phyloP scores from a whole-genome alignment of 2,329 filamentous ascomycete species.

The Botrytis fragariae region DNA sequence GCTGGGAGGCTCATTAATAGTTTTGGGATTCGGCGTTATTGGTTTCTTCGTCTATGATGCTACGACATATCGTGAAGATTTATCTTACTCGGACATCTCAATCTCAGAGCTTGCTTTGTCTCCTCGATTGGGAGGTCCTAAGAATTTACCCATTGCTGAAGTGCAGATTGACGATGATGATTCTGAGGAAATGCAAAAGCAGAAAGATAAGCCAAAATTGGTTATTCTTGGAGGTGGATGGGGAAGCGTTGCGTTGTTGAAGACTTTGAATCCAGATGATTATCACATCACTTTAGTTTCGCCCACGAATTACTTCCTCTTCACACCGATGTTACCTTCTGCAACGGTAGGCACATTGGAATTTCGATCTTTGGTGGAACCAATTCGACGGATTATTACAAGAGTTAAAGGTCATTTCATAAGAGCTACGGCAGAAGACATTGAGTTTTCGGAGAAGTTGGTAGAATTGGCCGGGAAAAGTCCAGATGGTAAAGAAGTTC shows the following conservation, averaged over 20 bases:
- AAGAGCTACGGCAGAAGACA: conserved; percentile 79
- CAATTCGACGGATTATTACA: conserved; percentile 79
- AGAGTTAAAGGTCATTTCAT: conserved; percentile 84
- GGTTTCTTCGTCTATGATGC: conserved; percentile 94
- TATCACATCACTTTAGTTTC: conserved; percentile 96
- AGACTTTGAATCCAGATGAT: conserved; percentile 83
- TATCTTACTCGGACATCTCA: conserved; percentile 66
- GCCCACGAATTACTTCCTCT: conserved; percentile 94
- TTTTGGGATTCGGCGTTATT: conserved; percentile 66
- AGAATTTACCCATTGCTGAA: conserved; percentile 91
- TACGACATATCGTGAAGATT: conserved; percentile 77
- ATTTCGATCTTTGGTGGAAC: conserved; percentile 86
- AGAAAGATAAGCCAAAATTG: conserved; percentile 86
- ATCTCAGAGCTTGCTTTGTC: conserved; percentile 82
- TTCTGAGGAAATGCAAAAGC: conserved; percentile 61
- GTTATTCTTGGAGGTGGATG: conserved; percentile 93
- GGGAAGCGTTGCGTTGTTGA: conserved; percentile 89
- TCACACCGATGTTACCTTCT: conserved; percentile 96
- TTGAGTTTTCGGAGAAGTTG: conserved; percentile 88
- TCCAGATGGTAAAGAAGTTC: conserved; percentile 65
- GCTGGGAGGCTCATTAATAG: conserved; percentile 71
- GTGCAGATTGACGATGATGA: conserved; percentile 88
- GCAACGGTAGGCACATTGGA: conserved; percentile 95
- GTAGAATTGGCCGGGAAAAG: conserved; percentile 80
- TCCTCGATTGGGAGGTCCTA: conserved; percentile 81